phyloP scores from a whole-genome alignment of 2,329 filamentous ascomycete species.

The Hysterium pulicare region DNA sequence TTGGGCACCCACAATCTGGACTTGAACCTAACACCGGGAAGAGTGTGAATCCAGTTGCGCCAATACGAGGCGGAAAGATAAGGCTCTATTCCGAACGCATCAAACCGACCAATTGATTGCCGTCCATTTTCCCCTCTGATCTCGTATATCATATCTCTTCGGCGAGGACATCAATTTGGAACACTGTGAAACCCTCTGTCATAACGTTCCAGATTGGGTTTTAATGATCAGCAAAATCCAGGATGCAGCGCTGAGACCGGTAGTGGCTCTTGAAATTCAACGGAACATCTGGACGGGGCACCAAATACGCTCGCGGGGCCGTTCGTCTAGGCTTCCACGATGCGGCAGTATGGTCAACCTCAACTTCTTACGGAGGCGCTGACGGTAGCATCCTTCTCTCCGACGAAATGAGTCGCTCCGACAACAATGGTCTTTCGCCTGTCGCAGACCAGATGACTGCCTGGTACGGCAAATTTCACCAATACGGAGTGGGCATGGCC shows the following conservation, averaged over 20 bases:
- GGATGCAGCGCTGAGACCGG: slow-evolving; percentile 37
- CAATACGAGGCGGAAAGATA: no score
- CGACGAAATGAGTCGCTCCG: slow-evolving; percentile 15
- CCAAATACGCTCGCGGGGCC: slow-evolving; percentile 20
- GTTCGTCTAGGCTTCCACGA: slow-evolving; percentile 28
- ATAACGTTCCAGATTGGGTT: no score
- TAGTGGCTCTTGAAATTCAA: slow-evolving; percentile 35
- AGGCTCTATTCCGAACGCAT: no score
- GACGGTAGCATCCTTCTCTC: slow-evolving; percentile 24
- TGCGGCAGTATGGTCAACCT: slow-evolving; percentile 22
- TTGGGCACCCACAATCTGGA: no score
- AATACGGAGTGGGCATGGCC: slow-evolving; percentile 29
- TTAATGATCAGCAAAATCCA: no score
- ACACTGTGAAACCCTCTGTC: no score
- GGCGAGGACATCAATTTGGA: no score
- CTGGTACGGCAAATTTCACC: slow-evolving; percentile 12
- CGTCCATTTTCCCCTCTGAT: no score
- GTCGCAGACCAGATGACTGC: slow-evolving; percentile 10
- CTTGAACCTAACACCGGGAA: no score
- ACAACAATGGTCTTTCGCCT: slow-evolving; percentile 21
- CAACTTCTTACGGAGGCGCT: slow-evolving; percentile 18
- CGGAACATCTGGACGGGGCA: slow-evolving; percentile 32
- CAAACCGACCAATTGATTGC: no score
- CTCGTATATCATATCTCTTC: no score
- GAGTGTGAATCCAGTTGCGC: no score